phyloP scores from a whole-genome alignment of 23 red algal genomes.

The Gracilaria domingensis region DNA sequence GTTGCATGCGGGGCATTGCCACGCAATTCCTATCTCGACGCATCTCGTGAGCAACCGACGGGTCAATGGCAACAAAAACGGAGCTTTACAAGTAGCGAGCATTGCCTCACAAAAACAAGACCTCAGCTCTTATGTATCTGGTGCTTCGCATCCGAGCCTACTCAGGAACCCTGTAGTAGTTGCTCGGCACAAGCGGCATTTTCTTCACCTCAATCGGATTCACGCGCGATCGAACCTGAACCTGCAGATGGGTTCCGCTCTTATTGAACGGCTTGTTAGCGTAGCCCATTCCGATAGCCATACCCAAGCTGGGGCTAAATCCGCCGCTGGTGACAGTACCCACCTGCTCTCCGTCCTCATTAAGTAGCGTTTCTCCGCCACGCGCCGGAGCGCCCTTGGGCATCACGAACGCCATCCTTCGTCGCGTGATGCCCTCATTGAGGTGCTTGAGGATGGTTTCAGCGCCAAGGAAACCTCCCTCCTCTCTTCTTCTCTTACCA shows the following conservation, averaged over 20 bases:
- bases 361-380: conserved; percentile 74
- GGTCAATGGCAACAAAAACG: too few relatives aligned
- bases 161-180: conserved; percentile 82
- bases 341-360: conserved; percentile 67
- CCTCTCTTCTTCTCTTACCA: conserved; percentile 84
- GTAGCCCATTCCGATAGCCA: conserved; percentile 96
- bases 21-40: too few relatives aligned
- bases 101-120: too few relatives aligned
- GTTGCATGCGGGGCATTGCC: too few relatives aligned
- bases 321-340: conserved; percentile 90
- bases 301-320: conserved; percentile 79
- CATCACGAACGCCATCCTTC: conserved; percentile 86
- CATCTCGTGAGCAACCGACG: too few relatives aligned
- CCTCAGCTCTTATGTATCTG: too few relatives aligned
- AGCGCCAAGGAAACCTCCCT: conserved; percentile 92
- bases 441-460: conserved; percentile 87
- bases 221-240: conserved; percentile 76
- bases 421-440: conserved; percentile 64
- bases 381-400: conserved; percentile 91
- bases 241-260: conserved; percentile 75
- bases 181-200: conserved; percentile 86
- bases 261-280: conserved; percentile 86
- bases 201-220: conserved; percentile 80
- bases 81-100: too few relatives aligned
- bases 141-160: neutral